Evolutionary conservation across 176 grass and related monocot genomes (phyloP).

Genomic region (Bothriochloa decipiens): DNA sequence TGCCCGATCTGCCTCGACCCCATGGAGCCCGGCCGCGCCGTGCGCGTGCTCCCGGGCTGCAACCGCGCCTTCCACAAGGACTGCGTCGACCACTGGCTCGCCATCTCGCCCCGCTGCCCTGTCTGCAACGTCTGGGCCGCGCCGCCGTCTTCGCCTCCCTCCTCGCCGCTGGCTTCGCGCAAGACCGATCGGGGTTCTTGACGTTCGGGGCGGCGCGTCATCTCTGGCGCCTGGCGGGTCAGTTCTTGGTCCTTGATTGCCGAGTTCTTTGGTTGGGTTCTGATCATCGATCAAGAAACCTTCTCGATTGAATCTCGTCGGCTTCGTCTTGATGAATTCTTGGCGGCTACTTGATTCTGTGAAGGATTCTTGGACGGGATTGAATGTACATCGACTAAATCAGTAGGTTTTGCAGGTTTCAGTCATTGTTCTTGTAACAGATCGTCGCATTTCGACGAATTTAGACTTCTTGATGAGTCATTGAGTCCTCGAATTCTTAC

Average conservation of each 20-base stretch:
- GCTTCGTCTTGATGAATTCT: conserved; percentile 23
- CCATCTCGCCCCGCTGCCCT: conserved; percentile 52
- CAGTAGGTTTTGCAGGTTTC: conserved; percentile 27
- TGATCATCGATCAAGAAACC: conserved; percentile 2
- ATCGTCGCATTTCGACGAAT: conserved; percentile 7
- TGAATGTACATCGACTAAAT: conserved; percentile 31
- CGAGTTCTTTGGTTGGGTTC: conserved; percentile 37
- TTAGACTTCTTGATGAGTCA: neutral
- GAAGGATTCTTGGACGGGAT: conserved; percentile 35
- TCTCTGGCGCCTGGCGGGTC: conserved; percentile 18
- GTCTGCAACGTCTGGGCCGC: conserved; percentile 51
- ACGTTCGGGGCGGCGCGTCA: conserved; percentile 14
- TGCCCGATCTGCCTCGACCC: conserved; percentile 67
- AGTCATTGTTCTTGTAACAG: conserved; percentile 23
- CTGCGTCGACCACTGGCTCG: conserved; percentile 64
- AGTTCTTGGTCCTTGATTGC: conserved; percentile 48
- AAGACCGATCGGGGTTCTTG: conserved; percentile 45
- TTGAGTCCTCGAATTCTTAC: neutral
- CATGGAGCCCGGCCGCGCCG: conserved; percentile 49
- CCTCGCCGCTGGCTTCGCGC: neutral
- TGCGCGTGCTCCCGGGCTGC: conserved; percentile 65
- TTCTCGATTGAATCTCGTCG: conserved; percentile 4
- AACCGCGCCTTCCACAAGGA: conserved; percentile 66
- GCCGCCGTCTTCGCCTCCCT: neutral
- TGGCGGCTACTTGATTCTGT: conserved; percentile 21